Evolutionary conservation across 2,329 filamentous ascomycete species (phyloP).

Genomic region (Alternaria longipes): DNA sequence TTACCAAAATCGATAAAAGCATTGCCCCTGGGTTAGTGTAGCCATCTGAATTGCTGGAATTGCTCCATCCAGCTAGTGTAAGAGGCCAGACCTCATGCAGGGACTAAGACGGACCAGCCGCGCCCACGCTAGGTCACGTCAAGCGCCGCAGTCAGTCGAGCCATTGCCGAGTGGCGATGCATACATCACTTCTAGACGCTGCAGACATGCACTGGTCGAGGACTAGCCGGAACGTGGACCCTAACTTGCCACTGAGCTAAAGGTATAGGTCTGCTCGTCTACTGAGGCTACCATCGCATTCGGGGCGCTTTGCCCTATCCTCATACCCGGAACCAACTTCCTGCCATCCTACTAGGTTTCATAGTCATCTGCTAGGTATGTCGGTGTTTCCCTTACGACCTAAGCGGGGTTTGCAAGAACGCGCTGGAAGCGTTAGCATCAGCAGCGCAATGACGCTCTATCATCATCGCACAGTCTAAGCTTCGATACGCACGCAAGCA

Average conservation of each 20-base stretch:
- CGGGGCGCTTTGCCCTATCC: constrained; percentile 21
- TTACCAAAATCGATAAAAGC: constrained; percentile 33
- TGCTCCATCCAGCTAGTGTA: constrained; percentile 43
- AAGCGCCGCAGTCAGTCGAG: constrained; percentile 40
- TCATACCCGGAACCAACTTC: constrained; percentile 29
- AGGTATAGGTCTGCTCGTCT: constrained; percentile 34
- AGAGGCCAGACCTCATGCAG: constrained; percentile 25
- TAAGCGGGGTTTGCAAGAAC: constrained; percentile 7
- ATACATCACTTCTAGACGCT: constrained; percentile 29
- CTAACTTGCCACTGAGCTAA: constrained; percentile 40
- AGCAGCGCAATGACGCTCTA: constrained; percentile 27
- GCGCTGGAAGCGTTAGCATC: constrained; percentile 17
- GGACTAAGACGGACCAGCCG: constrained; percentile 22
- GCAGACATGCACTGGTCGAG: constrained; percentile 22
- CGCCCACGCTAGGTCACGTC: constrained; percentile 29
- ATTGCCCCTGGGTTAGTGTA: constrained; percentile 39
- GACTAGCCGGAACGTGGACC: constrained; percentile 32
- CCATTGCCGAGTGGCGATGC: constrained; percentile 38
- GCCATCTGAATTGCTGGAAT: constrained; percentile 41
- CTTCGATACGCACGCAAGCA: constrained; percentile 31
- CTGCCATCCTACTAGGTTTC: constrained; percentile 25
- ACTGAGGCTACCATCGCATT: constrained; percentile 25
- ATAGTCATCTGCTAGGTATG: constrained; percentile 22
- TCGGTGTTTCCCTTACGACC: constrained; percentile 32
- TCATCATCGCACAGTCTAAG: constrained; percentile 27